Percentiles rank a stretch among this genome's conserved stretches.
Conservation (phyloP, 2,329 filamentous ascomycete species). For the Microsporum canis region DNA sequence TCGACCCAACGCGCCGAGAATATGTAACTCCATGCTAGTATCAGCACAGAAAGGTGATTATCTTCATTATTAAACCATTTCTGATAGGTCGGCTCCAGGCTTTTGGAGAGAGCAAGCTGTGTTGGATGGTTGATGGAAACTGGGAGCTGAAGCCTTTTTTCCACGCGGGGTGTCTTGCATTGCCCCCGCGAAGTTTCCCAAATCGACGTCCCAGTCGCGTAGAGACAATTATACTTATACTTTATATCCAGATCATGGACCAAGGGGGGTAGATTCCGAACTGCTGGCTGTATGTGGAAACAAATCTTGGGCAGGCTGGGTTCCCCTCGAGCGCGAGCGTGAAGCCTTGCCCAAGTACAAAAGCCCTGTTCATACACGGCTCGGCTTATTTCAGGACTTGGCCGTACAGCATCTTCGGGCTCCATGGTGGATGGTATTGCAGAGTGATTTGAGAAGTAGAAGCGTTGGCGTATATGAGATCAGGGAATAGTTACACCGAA, state of each 20-base stretch:
- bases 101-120: background rate
- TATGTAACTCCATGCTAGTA: constrained; percentile 13
- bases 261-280: constrained; percentile 5
- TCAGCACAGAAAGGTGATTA: constrained; percentile 11
- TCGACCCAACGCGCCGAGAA: constrained; percentile 11
- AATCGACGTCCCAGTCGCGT: constrained; percentile 6
- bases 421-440: background rate
- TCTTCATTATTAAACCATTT: constrained; percentile 10
- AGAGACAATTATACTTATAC: constrained; percentile 1
- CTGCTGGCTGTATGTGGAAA: constrained; percentile 5
- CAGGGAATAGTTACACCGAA: background rate
- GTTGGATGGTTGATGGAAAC: constrained; percentile 1
- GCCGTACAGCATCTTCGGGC: background rate
- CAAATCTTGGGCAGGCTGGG: constrained; percentile 5
- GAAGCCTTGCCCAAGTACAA: background rate
- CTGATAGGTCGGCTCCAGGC: constrained; percentile 3
- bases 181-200: constrained; percentile 7
- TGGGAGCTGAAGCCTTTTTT: constrained; percentile 5
- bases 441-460: background rate
- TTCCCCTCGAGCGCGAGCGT: background rate
- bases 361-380: background rate
- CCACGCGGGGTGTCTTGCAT: constrained; percentile 2
- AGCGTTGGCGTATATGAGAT: background rate
- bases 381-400: background rate
- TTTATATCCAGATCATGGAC: constrained; percentile 3